These are phyloP conservation scores for Aspergillus costaricaensis DNA, from an alignment of 2,329 filamentous ascomycete genomes.

Conservation along the genomic window DNA sequence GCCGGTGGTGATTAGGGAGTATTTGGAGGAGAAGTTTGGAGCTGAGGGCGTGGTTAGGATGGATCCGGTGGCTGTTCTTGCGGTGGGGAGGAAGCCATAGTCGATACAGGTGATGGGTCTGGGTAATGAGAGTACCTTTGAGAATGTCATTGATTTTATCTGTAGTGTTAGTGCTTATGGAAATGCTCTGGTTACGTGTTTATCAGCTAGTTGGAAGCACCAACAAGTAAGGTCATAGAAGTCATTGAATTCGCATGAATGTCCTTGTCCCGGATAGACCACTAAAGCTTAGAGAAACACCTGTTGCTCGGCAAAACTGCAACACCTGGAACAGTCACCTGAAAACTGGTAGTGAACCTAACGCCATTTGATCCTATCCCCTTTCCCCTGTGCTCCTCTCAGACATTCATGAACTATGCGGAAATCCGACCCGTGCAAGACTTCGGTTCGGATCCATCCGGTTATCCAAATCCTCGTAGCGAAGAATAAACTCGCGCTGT, in stretches of 20 bases:
- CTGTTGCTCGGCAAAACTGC: constrained; percentile 26
- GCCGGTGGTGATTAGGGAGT: constrained; percentile 24
- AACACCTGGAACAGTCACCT: constrained; percentile 29
- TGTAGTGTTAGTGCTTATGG: neutral
- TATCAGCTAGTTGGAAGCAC: neutral
- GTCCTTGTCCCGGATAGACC: constrained; percentile 27
- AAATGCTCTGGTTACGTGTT: neutral
- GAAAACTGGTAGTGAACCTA: constrained; percentile 32
- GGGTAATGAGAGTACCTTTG: too few relatives aligned
- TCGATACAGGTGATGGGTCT: too few relatives aligned
- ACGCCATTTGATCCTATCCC: constrained; percentile 35
- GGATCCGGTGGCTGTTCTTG: constrained; percentile 33
- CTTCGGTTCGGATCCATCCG: constrained; percentile 43
- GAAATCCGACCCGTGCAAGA: constrained; percentile 38
- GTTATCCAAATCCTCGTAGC: constrained; percentile 54
- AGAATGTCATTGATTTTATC: neutral
- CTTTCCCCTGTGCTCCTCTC: constrained; percentile 10
- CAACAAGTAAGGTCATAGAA: constrained; percentile 18
- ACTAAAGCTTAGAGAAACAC: constrained; percentile 32
- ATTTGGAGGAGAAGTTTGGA: constrained; percentile 28
- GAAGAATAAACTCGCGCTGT: constrained; percentile 51
- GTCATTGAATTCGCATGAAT: constrained; percentile 29
- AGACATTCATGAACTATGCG: constrained; percentile 39
- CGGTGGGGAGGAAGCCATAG: constrained; percentile 31
- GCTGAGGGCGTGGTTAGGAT: constrained; percentile 25